phyloP scores from a whole-genome alignment of 2,329 filamentous ascomycete genomes.

The Periglandula ipomoeae region DNA sequence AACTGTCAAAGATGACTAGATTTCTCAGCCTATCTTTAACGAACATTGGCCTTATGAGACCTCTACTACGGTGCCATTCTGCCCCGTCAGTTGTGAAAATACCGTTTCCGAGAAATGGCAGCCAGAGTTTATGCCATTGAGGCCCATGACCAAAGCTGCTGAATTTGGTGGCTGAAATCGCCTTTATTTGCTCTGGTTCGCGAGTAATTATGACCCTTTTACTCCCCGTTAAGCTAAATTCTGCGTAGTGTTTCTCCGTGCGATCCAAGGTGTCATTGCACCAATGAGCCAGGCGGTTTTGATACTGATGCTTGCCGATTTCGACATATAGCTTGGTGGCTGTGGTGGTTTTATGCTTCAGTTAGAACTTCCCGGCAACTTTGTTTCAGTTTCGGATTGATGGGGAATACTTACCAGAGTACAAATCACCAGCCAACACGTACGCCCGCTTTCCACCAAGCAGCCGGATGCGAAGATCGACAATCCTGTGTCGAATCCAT shows the following conservation, averaged over 20 bases:
- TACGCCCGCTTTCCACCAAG: slow-evolving; percentile 24
- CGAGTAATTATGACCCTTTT: slow-evolving; percentile 33
- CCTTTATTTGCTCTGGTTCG: slow-evolving; percentile 49
- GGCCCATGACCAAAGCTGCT: slow-evolving; percentile 40
- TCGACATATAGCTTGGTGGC: slow-evolving; percentile 12
- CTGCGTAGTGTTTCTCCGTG: slow-evolving; percentile 10
- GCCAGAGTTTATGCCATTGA: slow-evolving; percentile 31
- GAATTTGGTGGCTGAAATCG: slow-evolving; percentile 46
- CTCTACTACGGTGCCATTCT: slow-evolving; percentile 43
- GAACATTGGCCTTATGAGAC: slow-evolving; percentile 47
- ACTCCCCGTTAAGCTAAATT: slow-evolving; percentile 14
- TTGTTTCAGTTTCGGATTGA: background rate
- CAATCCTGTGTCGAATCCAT: slow-evolving; percentile 13
- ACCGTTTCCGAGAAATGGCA: slow-evolving; percentile 42
- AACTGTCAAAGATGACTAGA: slow-evolving; percentile 49
- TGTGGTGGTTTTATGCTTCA: background rate
- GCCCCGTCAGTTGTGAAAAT: slow-evolving; percentile 46
- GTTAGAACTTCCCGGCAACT: background rate
- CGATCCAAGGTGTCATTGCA: slow-evolving; percentile 10
- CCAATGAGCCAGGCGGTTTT: slow-evolving; percentile 11
- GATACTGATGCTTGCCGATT: slow-evolving; percentile 12
- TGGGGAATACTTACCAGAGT: slow-evolving; percentile 19
- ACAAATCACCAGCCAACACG: slow-evolving; percentile 22
- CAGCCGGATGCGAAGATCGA: slow-evolving; percentile 20
- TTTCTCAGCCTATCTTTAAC: slow-evolving; percentile 36